Base-by-base conservation (phyloP, 805 yeast genomes). In the Saccharomycopsis microspora region DNA sequence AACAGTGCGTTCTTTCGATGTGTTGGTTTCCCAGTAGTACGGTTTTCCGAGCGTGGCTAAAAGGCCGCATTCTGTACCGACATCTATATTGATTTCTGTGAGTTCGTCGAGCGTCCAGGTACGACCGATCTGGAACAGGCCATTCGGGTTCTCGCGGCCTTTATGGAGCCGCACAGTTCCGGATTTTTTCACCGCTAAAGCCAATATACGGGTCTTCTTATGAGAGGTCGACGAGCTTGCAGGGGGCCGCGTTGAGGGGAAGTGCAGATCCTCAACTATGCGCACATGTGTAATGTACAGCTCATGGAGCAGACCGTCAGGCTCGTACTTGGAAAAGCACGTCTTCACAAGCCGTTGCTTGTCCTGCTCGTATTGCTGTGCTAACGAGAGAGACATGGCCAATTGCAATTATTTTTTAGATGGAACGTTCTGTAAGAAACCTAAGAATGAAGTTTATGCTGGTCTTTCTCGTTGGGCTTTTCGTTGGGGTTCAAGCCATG, bases 41-140 rank as follows among this genome's bases (percentile, higher is more conserved):
- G 72, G 77, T 59, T 88, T 89, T 39, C 83, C 83, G 59, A 90
- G 70, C 11, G 68, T 67, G 46, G 84, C 67, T 0, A 72, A 52
- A 48, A 85, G 69, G 1, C 89, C 87, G 44, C 75, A 72, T 2
- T 69, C 72, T 8, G 72, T 72, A 31, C 65, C 72, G 33, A 52
- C 46, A 51, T 80, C 85, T 47, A 75, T 69, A 33, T 79, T 78
- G 2, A 89, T 62, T 40, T 64, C 62, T 3, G 69, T 61, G 54
- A 90, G 66, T 56, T 85, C 94, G 51, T 76, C 84, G 57, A 90
- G 66, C 53, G 78, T 80, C 97, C 97, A 89, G 3, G 95, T 83
- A 58, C 96, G 75, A 33, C 97, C 97, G 45, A 89, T 85, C 64
- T 89, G 97, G 57, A 84, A 78, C 1, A 80, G 62, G 1, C 84